A percentile compares a stretch with the other conserved stretches of the same genome.
Evolutionary conservation across 1,139 yeast species (phyloP).

Genomic region (Yamadazyma conglobata): DNA sequence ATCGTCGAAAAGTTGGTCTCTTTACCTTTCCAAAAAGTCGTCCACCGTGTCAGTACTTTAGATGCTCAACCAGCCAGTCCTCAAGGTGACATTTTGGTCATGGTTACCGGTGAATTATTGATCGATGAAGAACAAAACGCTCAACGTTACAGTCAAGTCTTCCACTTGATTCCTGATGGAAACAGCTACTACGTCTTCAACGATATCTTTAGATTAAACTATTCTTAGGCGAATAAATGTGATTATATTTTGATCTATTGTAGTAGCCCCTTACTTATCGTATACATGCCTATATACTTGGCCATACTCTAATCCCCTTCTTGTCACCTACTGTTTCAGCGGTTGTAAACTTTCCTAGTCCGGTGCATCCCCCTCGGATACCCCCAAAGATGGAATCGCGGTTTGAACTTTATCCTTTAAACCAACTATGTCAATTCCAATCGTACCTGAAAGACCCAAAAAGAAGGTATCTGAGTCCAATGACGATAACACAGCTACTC

Average conservation of each 20-base stretch:
- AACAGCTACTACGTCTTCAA: conserved; percentile 90
- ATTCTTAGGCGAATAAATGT: conserved; percentile 33
- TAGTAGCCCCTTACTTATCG: too few species aligned
- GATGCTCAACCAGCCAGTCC: conserved; percentile 99
- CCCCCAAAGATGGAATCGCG: too few species aligned
- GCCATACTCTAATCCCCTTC: too few species aligned
- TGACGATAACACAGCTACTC: neutral
- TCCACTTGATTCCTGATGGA: conserved; percentile 93
- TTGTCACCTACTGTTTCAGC: too few species aligned
- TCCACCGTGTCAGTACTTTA: conserved; percentile 87
- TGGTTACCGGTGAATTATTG: conserved; percentile 95
- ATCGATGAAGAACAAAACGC: conserved; percentile 93
- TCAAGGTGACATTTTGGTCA: conserved; percentile 87
- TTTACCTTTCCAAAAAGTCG: conserved; percentile 88
- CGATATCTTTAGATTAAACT: conserved; percentile 93
- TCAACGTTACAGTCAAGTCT: conserved; percentile 94
- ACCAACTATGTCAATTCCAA: conserved; percentile 12
- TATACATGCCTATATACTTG: too few species aligned
- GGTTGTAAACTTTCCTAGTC: too few species aligned
- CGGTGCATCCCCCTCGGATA: too few species aligned
- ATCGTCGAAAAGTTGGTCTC: conserved; percentile 87
- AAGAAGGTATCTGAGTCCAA: conserved; percentile 4
- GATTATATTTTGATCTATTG: too few species aligned
- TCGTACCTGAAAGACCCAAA: conserved; percentile 21
- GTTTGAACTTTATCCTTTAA: conserved; percentile 2